phyloP scores from a whole-genome alignment of 1,139 yeast genomes.

The Taphrina wiesneri region DNA sequence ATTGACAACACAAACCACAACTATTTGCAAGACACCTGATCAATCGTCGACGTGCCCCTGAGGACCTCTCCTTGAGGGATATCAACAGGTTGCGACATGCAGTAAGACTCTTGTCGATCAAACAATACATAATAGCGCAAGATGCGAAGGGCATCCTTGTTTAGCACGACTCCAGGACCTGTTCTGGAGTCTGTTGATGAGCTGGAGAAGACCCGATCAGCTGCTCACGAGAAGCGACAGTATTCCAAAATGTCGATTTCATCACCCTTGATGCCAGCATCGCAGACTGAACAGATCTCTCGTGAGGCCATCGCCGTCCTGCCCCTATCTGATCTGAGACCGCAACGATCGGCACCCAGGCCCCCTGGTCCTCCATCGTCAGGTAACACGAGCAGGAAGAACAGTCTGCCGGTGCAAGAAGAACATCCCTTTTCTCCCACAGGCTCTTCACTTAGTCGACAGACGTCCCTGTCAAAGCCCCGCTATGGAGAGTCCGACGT shows the following conservation, averaged over 20 bases:
- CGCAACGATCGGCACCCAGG: slow-evolving; percentile 34
- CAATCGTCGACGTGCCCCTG: neutral
- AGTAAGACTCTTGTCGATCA: neutral
- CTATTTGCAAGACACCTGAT: neutral
- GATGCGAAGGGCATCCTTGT: neutral
- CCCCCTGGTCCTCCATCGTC: slow-evolving; percentile 17
- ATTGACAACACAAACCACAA: neutral
- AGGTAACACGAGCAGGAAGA: neutral
- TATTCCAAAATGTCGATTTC: neutral
- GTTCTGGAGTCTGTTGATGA: neutral
- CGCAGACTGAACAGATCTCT: neutral
- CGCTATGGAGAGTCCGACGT: neutral
- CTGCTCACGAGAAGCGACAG: neutral
- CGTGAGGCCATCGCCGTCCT: slow-evolving; percentile 14
- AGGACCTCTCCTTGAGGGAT: neutral
- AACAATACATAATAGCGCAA: neutral
- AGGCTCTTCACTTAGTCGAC: slow-evolving; percentile 8
- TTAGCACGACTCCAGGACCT: neutral
- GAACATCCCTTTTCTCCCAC: neutral
- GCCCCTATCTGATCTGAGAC: slow-evolving; percentile 24
- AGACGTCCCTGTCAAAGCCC: slow-evolving; percentile 14
- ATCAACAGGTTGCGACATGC: neutral
- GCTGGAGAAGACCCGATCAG: neutral
- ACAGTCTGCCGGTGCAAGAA: neutral
- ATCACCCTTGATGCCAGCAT: neutral